These are phyloP conservation scores for Penicillium sp. DNA, from an alignment of 2,329 filamentous ascomycete species.

Conservation along the genomic window DNA sequence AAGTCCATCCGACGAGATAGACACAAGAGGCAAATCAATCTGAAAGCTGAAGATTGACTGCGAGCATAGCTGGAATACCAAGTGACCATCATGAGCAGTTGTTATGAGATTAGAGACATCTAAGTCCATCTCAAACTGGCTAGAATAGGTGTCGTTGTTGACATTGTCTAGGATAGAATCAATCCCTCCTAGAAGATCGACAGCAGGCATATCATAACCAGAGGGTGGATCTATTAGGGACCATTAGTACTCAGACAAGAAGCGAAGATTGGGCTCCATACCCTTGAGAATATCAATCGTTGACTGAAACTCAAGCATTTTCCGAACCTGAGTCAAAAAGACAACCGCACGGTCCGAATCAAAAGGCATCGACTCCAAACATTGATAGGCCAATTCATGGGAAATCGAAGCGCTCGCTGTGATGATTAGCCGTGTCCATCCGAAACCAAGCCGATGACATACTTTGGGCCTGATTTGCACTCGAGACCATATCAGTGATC, in stretches of 20 bases:
- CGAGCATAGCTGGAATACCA: slow-evolving; percentile 31
- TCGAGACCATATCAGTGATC: slow-evolving; percentile 17
- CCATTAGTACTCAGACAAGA: slow-evolving; percentile 2
- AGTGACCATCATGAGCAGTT: slow-evolving; percentile 64
- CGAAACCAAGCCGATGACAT: neutral
- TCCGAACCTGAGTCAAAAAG: slow-evolving; percentile 26
- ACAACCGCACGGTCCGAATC: slow-evolving; percentile 22
- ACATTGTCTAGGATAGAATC: slow-evolving; percentile 49
- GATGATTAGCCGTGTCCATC: slow-evolving; percentile 9
- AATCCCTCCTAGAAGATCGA: slow-evolving; percentile 51
- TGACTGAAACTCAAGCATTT: slow-evolving; percentile 52
- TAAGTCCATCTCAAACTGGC: slow-evolving; percentile 57
- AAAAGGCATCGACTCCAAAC: slow-evolving; percentile 32
- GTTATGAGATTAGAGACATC: slow-evolving; percentile 56
- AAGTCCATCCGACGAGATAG: slow-evolving; percentile 61
- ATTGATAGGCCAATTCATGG: slow-evolving; percentile 23
- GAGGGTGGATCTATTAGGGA: slow-evolving; percentile 46
- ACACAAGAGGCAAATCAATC: slow-evolving; percentile 51
- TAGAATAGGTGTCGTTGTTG: slow-evolving; percentile 44
- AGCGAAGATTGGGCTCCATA: neutral
- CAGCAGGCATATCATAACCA: slow-evolving; percentile 50
- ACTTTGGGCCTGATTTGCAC: slow-evolving; percentile 18
- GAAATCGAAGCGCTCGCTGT: slow-evolving; percentile 14
- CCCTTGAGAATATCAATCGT: slow-evolving; percentile 49
- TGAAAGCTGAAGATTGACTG: slow-evolving; percentile 49